Evolutionary conservation across 495 filamentous ascomycete species (phyloP).

Genomic region (Neurospora africana): DNA sequence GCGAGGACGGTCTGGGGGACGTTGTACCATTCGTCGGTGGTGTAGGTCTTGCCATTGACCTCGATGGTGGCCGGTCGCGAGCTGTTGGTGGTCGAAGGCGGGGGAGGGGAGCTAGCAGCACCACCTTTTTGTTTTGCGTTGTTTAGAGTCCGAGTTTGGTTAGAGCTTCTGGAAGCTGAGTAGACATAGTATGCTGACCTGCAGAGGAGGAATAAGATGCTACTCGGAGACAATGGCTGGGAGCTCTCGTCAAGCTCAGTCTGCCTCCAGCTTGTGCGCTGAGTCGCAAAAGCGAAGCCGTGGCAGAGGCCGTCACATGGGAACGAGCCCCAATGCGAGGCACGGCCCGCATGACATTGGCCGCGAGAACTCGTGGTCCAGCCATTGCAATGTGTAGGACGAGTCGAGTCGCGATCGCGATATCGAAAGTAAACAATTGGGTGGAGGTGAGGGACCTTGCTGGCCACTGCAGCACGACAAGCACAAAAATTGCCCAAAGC

Average conservation of each 20-base stretch:
- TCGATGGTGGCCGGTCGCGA: slow-evolving; percentile 5
- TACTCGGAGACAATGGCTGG: slow-evolving; percentile 4
- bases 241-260: not conserved
- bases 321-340: slow-evolving; percentile 1
- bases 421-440: not conserved
- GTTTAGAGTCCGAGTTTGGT: not conserved
- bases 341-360: not conserved
- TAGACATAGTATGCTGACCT: not conserved
- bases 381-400: slow-evolving; percentile 4
- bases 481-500: not conserved
- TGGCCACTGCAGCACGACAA: not conserved
- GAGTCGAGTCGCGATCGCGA: not conserved
- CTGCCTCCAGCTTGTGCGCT: not conserved
- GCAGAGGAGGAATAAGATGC: slow-evolving; percentile 9
- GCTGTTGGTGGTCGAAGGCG: not conserved
- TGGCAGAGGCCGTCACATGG: not conserved
- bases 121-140: not conserved
- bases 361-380: slow-evolving; percentile 9
- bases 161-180: not conserved
- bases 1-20: slow-evolving; percentile 63
- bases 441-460: not conserved
- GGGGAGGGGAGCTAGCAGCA: not conserved
- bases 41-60: slow-evolving; percentile 55
- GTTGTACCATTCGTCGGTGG: slow-evolving; percentile 77
- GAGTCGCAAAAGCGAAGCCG: slow-evolving; percentile 1